Evolutionary conservation across 139 green algal species (phyloP).

Genomic region (Coelastrella sp.): DNA sequence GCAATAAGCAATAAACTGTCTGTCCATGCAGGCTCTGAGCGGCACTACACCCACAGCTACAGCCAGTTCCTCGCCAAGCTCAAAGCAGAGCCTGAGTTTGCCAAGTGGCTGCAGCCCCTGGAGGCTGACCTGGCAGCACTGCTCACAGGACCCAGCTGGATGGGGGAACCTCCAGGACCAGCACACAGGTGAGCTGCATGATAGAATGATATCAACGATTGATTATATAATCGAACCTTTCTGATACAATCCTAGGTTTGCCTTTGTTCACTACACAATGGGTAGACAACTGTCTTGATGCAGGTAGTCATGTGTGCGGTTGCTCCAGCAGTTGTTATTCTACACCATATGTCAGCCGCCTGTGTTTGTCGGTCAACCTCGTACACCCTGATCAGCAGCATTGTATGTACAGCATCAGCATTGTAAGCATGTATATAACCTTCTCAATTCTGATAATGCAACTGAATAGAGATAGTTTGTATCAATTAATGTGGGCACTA

Average conservation of each 20-base stretch:
- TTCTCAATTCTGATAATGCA: not conserved
- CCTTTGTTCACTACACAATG: too few species aligned
- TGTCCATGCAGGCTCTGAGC: slow-evolving; percentile 24
- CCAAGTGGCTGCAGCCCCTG: slow-evolving; percentile 52
- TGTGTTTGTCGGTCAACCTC: too few species aligned
- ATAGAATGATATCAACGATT: too few species aligned
- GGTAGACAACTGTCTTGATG: not conserved
- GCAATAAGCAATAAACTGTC: not conserved
- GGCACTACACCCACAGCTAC: slow-evolving; percentile 78
- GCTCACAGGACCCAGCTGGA: slow-evolving; percentile 53
- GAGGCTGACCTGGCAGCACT: slow-evolving; percentile 51
- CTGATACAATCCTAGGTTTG: too few species aligned
- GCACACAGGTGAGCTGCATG: slow-evolving; percentile 6
- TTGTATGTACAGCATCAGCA: not conserved
- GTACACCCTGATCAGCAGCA: too few species aligned
- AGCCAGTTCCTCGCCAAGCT: slow-evolving; percentile 58
- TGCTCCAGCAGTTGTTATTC: not conserved
- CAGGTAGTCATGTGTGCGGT: not conserved
- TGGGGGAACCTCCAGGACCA: slow-evolving; percentile 49
- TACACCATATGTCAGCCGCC: too few species aligned
- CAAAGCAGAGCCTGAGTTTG: slow-evolving; percentile 57
- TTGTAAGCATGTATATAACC: not conserved
- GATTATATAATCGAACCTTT: too few species aligned
- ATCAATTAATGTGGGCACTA: too few species aligned
- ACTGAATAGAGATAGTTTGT: not conserved